Conservation (phyloP, 1,139 yeast genomes). For the Spencermartinsiella ligniputridi region DNA sequence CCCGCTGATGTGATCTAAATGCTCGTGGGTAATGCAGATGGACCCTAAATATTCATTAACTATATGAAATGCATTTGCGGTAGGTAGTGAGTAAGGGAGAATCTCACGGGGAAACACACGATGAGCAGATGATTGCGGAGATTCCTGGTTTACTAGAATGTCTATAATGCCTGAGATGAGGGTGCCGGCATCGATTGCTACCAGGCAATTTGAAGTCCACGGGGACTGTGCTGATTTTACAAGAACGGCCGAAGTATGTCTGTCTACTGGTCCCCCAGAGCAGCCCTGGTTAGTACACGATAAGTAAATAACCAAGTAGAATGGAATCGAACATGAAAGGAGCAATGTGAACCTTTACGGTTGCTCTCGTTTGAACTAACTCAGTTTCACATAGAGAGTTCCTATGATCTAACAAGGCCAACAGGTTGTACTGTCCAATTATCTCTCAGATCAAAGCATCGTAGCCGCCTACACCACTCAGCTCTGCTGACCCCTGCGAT, state of each 20-base stretch:
- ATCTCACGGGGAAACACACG: constrained; percentile 14
- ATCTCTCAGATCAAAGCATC: too few relatives aligned
- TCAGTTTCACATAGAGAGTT: too few relatives aligned
- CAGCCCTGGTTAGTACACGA: constrained; percentile 8
- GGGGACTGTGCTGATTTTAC: constrained; percentile 50
- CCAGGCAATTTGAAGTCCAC: constrained; percentile 36
- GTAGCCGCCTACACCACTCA: too few relatives aligned
- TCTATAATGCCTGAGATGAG: constrained; percentile 58
- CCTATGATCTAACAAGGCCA: too few relatives aligned
- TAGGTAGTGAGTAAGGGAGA: constrained; percentile 24
- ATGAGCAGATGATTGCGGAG: constrained; percentile 6
- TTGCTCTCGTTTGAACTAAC: too few relatives aligned
- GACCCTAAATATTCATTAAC: constrained; percentile 32
- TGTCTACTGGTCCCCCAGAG: constrained; percentile 29
- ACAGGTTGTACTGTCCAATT: too few relatives aligned
- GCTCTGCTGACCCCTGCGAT: too few relatives aligned
- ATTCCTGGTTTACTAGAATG: constrained; percentile 35
- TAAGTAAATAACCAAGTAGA: too few relatives aligned
- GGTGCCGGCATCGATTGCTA: constrained; percentile 77
- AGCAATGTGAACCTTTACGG: too few relatives aligned
- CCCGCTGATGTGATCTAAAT: constrained; percentile 73
- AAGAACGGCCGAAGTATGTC: constrained; percentile 42
- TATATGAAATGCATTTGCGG: constrained; percentile 35
- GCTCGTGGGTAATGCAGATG: constrained; percentile 74
- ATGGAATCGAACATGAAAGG: too few relatives aligned